A percentile compares a stretch with the other conserved stretches of the same genome.
Conservation (phyloP, 2,329 filamentous ascomycete species). For the Monilinia vaccinii-corymbosi region DNA sequence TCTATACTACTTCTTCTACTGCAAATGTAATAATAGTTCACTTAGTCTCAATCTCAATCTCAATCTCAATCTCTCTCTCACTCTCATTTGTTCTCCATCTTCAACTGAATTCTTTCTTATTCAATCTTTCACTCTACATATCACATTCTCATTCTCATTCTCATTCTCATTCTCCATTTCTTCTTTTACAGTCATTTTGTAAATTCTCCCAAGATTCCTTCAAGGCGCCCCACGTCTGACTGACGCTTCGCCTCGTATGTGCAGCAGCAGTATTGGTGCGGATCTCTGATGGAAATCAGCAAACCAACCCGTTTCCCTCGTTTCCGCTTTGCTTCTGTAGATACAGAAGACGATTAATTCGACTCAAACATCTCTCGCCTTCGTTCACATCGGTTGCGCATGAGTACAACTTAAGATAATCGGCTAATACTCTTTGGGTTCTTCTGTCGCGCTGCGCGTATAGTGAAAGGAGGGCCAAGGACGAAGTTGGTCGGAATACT, state of each 20-base stretch:
- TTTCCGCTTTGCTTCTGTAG: not conserved
- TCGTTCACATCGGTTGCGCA: slow-evolving; percentile 5
- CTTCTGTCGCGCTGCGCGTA: not conserved
- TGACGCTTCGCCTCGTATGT: slow-evolving; percentile 8
- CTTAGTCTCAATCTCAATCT: not conserved
- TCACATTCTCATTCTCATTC: not conserved
- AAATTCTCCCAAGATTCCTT: not conserved
- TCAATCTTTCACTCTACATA: not conserved
- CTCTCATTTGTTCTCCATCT: not conserved
- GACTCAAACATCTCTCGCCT: not conserved
- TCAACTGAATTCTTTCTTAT: too few relatives aligned
- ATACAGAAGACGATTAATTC: slow-evolving; percentile 2
- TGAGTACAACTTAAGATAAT: slow-evolving; percentile 2
- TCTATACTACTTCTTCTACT: too few relatives aligned
- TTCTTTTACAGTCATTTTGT: not conserved
- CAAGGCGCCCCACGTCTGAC: slow-evolving; percentile 9
- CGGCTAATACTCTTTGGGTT: not conserved
- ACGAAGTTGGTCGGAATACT: not conserved
- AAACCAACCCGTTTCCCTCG: not conserved
- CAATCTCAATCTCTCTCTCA: not conserved
- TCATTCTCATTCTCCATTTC: not conserved
- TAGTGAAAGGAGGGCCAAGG: not conserved
- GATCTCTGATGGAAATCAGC: not conserved
- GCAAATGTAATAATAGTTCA: not conserved
- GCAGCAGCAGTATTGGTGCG: slow-evolving; percentile 6